Base-by-base conservation (phyloP, 2,329 filamentous ascomycete species). In the Atkinsonella hypoxylon region DNA sequence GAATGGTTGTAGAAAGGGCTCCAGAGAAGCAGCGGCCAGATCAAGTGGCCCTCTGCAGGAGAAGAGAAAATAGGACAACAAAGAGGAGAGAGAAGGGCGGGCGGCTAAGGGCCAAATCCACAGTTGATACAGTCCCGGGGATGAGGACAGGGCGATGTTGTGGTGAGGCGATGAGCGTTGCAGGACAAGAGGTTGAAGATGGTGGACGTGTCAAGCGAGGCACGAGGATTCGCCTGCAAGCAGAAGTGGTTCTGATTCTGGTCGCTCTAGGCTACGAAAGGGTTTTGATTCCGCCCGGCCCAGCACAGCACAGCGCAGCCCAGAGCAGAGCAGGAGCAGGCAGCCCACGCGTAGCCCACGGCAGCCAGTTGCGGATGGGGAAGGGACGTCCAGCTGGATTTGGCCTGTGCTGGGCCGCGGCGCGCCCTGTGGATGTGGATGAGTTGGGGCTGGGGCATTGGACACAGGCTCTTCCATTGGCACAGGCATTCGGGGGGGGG, bases 201-300 rank as follows among this genome's bases (percentile, higher is more conserved):
- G 48, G 53, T 52, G 51, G 44, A 55, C 55, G 58, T 56, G 60
- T 56, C 42, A 61, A 62, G 62, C 59, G 58, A 62, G 58, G 59
- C 61, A 61, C 64, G 62, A 65, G 63, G 61, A 65, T 66, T 67
- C 66, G 61, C 57, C 20, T 30, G 40, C 15, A 40, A 63, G 62
- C 64, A 60, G 60, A 64, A 36, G n/a, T 32, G 36, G 32, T 7
- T 13, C 17, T 12, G 39, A 17, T 41, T 12, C 39, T 13, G 17
- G 10, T 20, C 15, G 62, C 61, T 54, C 61, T 57, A 60, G 61
- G 63, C 64, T 48, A 64, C 63, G 59, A 66, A 15, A 64, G 62
- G 50, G 54, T 53, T 67, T 67, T 67, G 64, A 61, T 61, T 59
- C 59, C 61, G 64, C 20, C 22, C 30, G 18, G 40, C n/a, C 17